Evolutionary conservation across 768 basidiomycete species (phyloP).

Genomic region (Lyophyllum decastes): DNA sequence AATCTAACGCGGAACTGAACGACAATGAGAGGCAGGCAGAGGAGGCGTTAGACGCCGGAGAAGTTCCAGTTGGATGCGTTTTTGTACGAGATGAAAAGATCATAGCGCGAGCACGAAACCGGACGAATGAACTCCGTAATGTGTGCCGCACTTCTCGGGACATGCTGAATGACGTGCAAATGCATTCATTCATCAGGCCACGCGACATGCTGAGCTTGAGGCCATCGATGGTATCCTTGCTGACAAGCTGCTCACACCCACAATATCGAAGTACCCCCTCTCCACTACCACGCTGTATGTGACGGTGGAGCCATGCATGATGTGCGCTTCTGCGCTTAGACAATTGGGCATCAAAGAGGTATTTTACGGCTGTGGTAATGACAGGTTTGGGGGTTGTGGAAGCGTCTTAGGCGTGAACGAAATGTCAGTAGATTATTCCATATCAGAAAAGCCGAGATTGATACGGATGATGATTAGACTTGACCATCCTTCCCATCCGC

Average conservation of each 20-base stretch:
- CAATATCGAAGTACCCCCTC: conserved; percentile 59
- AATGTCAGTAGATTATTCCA: conserved; percentile 43
- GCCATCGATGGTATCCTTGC: conserved; percentile 89
- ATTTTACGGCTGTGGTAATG: conserved; percentile 92
- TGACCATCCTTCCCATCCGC: conserved; percentile 69
- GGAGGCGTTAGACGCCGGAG: conserved; percentile 80
- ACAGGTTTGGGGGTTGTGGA: conserved; percentile 95
- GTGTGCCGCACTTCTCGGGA: conserved; percentile 41
- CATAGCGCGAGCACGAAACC: conserved; percentile 87
- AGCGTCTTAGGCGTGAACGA: conserved; percentile 89
- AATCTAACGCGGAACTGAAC: neutral
- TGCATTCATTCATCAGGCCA: conserved; percentile 61
- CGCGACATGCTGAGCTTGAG: conserved; percentile 95
- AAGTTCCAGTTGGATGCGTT: conserved; percentile 97
- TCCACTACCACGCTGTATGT: conserved; percentile 87
- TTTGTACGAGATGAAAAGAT: conserved; percentile 79
- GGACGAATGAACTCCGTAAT: conserved; percentile 93
- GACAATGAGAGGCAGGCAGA: conserved; percentile 55
- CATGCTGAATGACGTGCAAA: conserved; percentile 7
- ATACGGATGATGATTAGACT: conserved; percentile 43
- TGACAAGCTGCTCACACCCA: conserved; percentile 57
- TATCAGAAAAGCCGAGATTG: neutral
- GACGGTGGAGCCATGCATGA: conserved; percentile 98
- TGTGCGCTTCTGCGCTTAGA: conserved; percentile 95
- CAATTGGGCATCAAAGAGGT: conserved; percentile 92